Evolutionary conservation across 768 basidiomycete genomes (phyloP).

Genomic region (Amanita exitialis): DNA sequence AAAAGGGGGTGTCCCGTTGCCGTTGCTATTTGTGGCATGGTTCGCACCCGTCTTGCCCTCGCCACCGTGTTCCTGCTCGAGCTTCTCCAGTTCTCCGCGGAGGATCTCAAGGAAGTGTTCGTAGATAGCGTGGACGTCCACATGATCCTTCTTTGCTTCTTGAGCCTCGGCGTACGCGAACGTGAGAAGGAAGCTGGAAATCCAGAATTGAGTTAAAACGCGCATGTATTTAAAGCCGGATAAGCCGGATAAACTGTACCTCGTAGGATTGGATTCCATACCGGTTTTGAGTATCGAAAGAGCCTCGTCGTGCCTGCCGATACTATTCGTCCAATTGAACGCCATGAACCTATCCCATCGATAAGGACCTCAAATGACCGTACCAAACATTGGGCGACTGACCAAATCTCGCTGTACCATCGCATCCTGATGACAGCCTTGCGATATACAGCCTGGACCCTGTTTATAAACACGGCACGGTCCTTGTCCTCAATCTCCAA

Average conservation of each 20-base stretch:
- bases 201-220: neutral
- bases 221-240: neutral
- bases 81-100: constrained; percentile 48
- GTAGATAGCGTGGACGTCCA: constrained; percentile 64
- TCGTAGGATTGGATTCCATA: constrained; percentile 78
- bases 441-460: constrained; percentile 76
- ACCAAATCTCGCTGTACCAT: constrained; percentile 95
- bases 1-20: neutral
- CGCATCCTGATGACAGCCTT: constrained; percentile 90
- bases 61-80: constrained; percentile 35
- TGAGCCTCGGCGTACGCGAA: constrained; percentile 80
- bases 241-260: constrained; percentile 25
- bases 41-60: neutral
- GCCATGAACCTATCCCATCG: constrained; percentile 74
- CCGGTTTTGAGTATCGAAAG: constrained; percentile 73
- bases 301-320: constrained; percentile 78
- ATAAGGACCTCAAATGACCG: neutral
- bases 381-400: constrained; percentile 10
- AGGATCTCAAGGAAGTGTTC: constrained; percentile 64
- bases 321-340: constrained; percentile 66
- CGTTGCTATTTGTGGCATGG: constrained; percentile 5
- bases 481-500: constrained; percentile 88
- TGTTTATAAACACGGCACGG: constrained; percentile 46
- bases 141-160: constrained; percentile 43
- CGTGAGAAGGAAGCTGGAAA: constrained; percentile 71